Conservation (phyloP, 2,329 filamentous ascomycete genomes). For the Beauveria sp. region DNA sequence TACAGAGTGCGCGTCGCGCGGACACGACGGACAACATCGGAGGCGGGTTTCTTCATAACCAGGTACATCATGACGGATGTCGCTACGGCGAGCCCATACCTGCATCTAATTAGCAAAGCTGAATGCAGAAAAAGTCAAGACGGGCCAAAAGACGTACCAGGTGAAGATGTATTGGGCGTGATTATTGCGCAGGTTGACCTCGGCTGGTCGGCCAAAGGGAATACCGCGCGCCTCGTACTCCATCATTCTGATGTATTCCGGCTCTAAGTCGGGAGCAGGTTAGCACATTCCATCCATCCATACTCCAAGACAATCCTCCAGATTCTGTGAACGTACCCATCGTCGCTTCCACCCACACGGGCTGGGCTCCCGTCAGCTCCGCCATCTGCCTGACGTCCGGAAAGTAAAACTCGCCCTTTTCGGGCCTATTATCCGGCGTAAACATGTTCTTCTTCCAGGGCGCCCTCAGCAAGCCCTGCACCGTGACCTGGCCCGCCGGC, state of each 20-base stretch:
- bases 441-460: slow-evolving; percentile 98
- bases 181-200: slow-evolving; percentile 92
- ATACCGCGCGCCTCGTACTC: slow-evolving; percentile 74
- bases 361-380: slow-evolving; percentile 67
- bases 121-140: not conserved
- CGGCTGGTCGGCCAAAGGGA: slow-evolving; percentile 78
- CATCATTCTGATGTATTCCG: slow-evolving; percentile 68
- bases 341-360: slow-evolving; percentile 93
- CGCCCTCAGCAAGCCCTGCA: slow-evolving; percentile 78
- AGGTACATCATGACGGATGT: slow-evolving; percentile 96
- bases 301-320: too few relatives aligned
- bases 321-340: slow-evolving; percentile 55
- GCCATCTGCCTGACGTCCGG: slow-evolving; percentile 94
- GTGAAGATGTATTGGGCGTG: slow-evolving; percentile 98
- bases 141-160: slow-evolving; percentile 57
- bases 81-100: slow-evolving; percentile 78
- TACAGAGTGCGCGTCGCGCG: slow-evolving; percentile 38
- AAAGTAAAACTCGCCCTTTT: slow-evolving; percentile 85
- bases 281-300: not conserved
- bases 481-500: slow-evolving; percentile 61
- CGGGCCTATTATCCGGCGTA: slow-evolving; percentile 81
- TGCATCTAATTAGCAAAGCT: slow-evolving; percentile 27
- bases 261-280: slow-evolving; percentile 42
- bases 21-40: slow-evolving; percentile 64
- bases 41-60: slow-evolving; percentile 80